phyloP scores from a whole-genome alignment of 345 rosid species.

The Melastoma malabathricum region DNA sequence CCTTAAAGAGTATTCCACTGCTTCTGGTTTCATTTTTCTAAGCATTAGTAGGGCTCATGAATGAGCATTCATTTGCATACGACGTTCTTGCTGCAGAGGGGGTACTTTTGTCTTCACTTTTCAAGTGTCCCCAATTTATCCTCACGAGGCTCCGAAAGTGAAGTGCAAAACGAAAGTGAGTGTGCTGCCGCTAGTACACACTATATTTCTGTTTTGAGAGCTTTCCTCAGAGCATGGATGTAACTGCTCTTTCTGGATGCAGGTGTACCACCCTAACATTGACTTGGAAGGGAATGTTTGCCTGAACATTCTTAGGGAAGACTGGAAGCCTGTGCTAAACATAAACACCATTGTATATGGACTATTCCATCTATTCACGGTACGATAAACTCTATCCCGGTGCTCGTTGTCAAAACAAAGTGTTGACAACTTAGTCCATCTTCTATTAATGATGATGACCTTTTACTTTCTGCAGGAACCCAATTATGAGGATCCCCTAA shows the following conservation, averaged over 20 bases:
- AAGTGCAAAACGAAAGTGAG: conserved; percentile 96
- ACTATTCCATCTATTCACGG: conserved; percentile 86
- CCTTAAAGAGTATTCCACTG: not conserved
- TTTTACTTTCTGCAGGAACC: conserved; percentile 46
- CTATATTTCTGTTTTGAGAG: not conserved
- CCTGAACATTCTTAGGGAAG: conserved; percentile 85
- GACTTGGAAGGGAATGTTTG: conserved; percentile 98
- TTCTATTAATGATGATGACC: not conserved
- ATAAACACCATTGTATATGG: conserved; percentile 89
- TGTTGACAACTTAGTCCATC: not conserved
- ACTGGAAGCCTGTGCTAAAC: conserved; percentile 97
- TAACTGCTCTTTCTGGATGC: not conserved
- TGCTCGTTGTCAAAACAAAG: not conserved
- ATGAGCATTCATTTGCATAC: not conserved
- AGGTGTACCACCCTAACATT: conserved; percentile 98
- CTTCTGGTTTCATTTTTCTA: not conserved
- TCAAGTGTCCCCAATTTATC: conserved; percentile 79
- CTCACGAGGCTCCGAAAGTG: conserved; percentile 93
- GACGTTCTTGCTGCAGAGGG: conserved; percentile 24
- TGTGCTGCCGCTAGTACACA: not conserved
- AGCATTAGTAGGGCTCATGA: not conserved
- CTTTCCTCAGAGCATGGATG: not conserved
- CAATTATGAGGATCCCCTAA: conserved; percentile 85
- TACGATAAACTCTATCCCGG: conserved; percentile 13
- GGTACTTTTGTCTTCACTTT: conserved; percentile 82